phyloP scores from a whole-genome alignment of 1,284 basidiomycete genomes.

The Malassezia brasiliensis region DNA sequence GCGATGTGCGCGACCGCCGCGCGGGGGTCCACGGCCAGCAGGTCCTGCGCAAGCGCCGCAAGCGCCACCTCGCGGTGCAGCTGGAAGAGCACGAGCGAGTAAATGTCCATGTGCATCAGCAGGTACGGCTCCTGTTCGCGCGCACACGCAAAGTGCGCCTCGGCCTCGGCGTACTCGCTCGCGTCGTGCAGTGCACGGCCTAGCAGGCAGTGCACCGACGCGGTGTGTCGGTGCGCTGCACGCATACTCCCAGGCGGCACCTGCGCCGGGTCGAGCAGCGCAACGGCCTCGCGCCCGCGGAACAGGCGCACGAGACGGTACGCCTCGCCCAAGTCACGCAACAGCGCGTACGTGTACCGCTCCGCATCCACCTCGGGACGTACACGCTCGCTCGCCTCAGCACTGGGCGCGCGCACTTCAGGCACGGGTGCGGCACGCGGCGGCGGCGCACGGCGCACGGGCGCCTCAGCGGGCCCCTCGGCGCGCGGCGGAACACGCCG shows the following conservation, averaged over 20 bases:
- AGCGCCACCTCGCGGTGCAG: conserved; percentile 44
- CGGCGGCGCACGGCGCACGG: background rate
- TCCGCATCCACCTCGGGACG: background rate
- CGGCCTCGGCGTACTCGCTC: conserved; percentile 33
- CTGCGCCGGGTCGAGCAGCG: conserved; percentile 11
- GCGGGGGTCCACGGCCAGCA: conserved; percentile 27
- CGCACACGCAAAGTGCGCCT: conserved; percentile 27
- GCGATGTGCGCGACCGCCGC: conserved; percentile 36
- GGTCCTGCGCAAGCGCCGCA: conserved; percentile 35
- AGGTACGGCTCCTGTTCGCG: conserved; percentile 27
- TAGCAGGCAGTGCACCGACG: conserved; percentile 27
- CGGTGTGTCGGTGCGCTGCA: conserved; percentile 15
- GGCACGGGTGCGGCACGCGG: background rate
- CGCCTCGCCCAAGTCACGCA: conserved; percentile 30
- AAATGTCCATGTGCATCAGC: conserved; percentile 40
- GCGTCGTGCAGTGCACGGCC: conserved; percentile 35
- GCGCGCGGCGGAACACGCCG: background rate
- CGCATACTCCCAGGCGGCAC: background rate
- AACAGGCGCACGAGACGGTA: conserved; percentile 31
- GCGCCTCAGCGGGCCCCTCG: too few species aligned
- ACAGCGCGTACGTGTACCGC: conserved; percentile 17
- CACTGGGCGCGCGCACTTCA: background rate
- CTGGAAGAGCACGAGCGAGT: conserved; percentile 43
- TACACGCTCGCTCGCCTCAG: too few species aligned
- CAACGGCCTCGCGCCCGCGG: conserved; percentile 24